Conservation (phyloP, 129 eudicot species). For the Flaveria robusta region DNA sequence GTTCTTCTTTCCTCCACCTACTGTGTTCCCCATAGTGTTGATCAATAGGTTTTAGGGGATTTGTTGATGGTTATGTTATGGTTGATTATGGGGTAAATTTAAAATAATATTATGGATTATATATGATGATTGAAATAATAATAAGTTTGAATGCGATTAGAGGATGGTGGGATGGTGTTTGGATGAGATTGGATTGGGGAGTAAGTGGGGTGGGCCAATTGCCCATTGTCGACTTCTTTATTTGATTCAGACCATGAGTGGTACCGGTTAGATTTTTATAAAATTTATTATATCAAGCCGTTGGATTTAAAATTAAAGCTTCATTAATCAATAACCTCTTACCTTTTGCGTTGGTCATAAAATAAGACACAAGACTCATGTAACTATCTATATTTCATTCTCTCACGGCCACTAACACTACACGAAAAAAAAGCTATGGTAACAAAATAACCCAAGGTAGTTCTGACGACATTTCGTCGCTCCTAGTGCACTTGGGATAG, state of each 20-base stretch:
- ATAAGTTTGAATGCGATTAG: neutral
- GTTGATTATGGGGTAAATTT: neutral
- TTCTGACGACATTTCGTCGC: too few relatives aligned
- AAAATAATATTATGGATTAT: neutral
- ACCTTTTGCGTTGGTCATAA: neutral
- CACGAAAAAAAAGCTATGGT: too few relatives aligned
- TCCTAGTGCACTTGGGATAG: too few relatives aligned
- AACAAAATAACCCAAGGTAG: too few relatives aligned
- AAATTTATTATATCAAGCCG: neutral
- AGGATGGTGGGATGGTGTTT: slow-evolving; percentile 14
- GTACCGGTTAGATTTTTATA: slow-evolving; percentile 25
- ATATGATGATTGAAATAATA: slow-evolving; percentile 27
- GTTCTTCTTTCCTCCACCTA: slow-evolving; percentile 40
- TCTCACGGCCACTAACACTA: too few relatives aligned
- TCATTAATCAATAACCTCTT: neutral
- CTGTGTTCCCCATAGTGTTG: slow-evolving; percentile 67
- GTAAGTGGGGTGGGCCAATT: slow-evolving; percentile 39
- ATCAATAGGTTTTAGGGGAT: slow-evolving; percentile 23
- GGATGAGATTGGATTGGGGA: slow-evolving; percentile 33
- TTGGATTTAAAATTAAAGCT: slow-evolving; percentile 14
- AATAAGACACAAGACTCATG: too few relatives aligned
- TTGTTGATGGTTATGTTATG: slow-evolving; percentile 2
- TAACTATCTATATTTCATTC: too few relatives aligned
- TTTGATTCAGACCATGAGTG: slow-evolving; percentile 26
- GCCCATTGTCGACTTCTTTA: slow-evolving; percentile 18